Conservation (phyloP, 495 filamentous ascomycete species). For the Penicillium diatomitis region DNA sequence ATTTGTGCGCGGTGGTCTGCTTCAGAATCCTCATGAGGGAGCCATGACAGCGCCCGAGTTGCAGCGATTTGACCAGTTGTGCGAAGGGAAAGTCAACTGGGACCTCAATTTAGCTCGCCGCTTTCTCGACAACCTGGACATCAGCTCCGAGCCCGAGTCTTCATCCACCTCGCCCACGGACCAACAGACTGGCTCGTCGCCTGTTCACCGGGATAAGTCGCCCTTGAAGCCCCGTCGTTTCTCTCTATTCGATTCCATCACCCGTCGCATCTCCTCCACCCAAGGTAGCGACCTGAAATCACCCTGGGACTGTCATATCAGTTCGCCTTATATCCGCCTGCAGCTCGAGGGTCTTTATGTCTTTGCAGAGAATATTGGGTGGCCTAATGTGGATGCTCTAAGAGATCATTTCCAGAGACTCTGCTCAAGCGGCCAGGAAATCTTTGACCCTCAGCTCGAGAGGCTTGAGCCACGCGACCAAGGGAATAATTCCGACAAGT, state of each 20-base stretch:
- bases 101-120: slow-evolving; percentile 65
- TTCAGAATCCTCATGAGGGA: slow-evolving; percentile 37
- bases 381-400: slow-evolving; percentile 37
- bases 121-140: slow-evolving; percentile 65
- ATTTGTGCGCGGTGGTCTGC: slow-evolving; percentile 46
- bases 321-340: slow-evolving; percentile 29
- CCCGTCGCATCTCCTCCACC: slow-evolving; percentile 12
- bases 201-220: slow-evolving; percentile 15
- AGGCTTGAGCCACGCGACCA: not conserved
- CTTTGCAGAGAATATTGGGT: slow-evolving; percentile 42
- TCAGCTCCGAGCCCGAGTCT: slow-evolving; percentile 17
- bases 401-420: slow-evolving; percentile 12
- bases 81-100: slow-evolving; percentile 66
- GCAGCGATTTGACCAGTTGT: slow-evolving; percentile 52
- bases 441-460: not conserved
- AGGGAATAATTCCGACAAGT: no score
- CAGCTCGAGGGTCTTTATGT: slow-evolving; percentile 42
- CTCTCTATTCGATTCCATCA: slow-evolving; percentile 20
- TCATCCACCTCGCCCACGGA: not conserved
- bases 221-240: slow-evolving; percentile 13
- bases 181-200: not conserved
- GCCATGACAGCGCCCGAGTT: slow-evolving; percentile 50
- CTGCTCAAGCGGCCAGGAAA: slow-evolving; percentile 6
- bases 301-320: slow-evolving; percentile 29
- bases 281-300: slow-evolving; percentile 13